These are phyloP conservation scores for Kandelia obovata DNA, from an alignment of 345 rosid species.

Conservation along the genomic window DNA sequence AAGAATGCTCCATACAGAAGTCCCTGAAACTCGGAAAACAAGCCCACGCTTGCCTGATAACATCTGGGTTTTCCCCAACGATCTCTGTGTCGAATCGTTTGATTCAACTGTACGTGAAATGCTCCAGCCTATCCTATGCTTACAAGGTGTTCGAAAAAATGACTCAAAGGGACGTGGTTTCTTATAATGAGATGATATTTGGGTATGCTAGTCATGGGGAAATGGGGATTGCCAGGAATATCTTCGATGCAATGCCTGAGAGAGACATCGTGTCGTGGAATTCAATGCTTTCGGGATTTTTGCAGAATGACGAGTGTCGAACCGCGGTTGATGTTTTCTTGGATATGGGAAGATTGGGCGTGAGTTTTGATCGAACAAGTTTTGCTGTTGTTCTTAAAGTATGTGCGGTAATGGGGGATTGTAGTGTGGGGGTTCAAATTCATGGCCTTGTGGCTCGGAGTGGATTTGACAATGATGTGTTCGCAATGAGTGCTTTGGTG, in stretches of 20 bases:
- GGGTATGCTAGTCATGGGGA: conserved; percentile 51
- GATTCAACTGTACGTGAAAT: conserved; percentile 53
- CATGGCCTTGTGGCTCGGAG: conserved; percentile 52
- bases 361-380: conserved; percentile 46
- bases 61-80: conserved; percentile 69
- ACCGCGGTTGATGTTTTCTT: conserved; percentile 45
- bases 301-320: conserved; percentile 47
- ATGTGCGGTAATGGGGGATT: conserved; percentile 48
- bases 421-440: conserved; percentile 55
- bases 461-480: conserved; percentile 61
- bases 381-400: conserved; percentile 63
- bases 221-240: conserved; percentile 43
- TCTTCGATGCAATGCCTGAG: conserved; percentile 54
- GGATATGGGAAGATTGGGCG: conserved; percentile 51
- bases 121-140: conserved; percentile 46
- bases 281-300: conserved; percentile 72
- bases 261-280: conserved; percentile 90
- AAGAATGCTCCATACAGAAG: conserved; percentile 52
- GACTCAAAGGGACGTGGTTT: conserved; percentile 56
- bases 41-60: conserved; percentile 72
- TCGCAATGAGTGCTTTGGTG: conserved; percentile 72
- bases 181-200: conserved; percentile 66
- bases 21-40: conserved; percentile 56
- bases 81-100: conserved; percentile 67
- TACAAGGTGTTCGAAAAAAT: conserved; percentile 61